Percentiles rank a stretch among this genome's conserved stretches.
Evolutionary conservation across 352 stramenopile genomes (phyloP).

Genomic region (Globisporangium paroecandrum): DNA sequence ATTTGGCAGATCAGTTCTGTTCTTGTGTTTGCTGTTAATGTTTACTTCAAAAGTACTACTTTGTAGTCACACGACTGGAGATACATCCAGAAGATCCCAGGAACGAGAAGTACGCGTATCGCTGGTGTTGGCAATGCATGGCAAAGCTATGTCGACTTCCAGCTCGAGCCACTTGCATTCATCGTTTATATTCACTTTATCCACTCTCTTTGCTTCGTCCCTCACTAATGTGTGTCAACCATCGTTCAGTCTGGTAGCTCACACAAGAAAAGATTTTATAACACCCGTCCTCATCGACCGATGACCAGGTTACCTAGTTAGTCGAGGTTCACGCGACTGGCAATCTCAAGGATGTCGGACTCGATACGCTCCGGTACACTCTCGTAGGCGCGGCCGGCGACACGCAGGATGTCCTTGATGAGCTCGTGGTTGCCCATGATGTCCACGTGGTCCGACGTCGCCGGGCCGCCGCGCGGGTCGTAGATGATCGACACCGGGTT

Average conservation of each 20-base stretch:
- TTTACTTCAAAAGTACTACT: too few relatives aligned
- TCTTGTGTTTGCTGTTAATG: too few relatives aligned
- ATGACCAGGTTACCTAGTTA: not conserved
- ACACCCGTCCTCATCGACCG: not conserved
- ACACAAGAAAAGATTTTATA: too few relatives aligned
- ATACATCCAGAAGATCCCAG: too few relatives aligned
- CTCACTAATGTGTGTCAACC: too few relatives aligned
- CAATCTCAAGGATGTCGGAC: conserved; percentile 66
- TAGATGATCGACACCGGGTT: conserved; percentile 75
- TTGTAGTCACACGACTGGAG: too few relatives aligned
- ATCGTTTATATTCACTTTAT: not conserved
- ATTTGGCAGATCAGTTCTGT: too few relatives aligned
- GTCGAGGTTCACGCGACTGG: conserved; percentile 39
- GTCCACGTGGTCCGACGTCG: conserved; percentile 92
- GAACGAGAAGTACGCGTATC: too few relatives aligned
- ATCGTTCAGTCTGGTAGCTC: too few relatives aligned
- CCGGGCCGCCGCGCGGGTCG: conserved; percentile 62
- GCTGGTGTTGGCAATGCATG: too few relatives aligned
- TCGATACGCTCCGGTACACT: conserved; percentile 67
- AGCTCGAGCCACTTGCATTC: not conserved
- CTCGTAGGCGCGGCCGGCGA: conserved; percentile 63
- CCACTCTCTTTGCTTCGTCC: not conserved
- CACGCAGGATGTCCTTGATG: conserved; percentile 72
- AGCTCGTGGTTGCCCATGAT: conserved; percentile 94
- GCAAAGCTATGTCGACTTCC: too few relatives aligned